Conservation (phyloP, 2,329 filamentous ascomycete species). For the Elsinoe fawcettii region DNA sequence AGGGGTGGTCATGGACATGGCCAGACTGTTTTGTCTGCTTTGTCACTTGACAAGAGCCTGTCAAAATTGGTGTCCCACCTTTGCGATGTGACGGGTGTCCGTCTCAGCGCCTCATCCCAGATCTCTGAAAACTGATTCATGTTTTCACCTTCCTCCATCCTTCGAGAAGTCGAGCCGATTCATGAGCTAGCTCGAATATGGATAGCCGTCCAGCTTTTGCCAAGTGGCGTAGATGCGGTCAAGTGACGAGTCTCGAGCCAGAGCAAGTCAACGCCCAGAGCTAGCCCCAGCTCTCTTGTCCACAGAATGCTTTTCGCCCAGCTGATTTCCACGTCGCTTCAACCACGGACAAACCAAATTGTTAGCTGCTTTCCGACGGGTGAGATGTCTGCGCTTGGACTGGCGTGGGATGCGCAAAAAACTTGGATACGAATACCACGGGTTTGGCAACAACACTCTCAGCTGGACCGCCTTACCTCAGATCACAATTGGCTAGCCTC, state of each 20-base stretch:
- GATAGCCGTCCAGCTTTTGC: background rate
- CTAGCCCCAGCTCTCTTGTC: background rate
- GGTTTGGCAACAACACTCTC: background rate
- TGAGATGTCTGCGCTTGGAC: background rate
- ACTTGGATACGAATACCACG: background rate
- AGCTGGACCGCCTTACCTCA: background rate
- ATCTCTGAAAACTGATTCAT: background rate
- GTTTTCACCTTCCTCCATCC: background rate
- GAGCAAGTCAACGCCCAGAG: background rate
- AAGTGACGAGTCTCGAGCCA: slow-evolving; percentile 3
- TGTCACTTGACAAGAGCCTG: background rate
- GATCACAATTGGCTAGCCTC: background rate
- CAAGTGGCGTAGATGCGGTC: background rate
- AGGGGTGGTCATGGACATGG: background rate
- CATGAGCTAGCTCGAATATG: background rate
- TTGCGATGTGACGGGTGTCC: background rate
- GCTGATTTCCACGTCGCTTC: too few species aligned
- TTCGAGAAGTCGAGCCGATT: slow-evolving; percentile 3
- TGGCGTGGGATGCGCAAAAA: background rate
- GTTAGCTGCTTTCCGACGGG: background rate
- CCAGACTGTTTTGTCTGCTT: background rate
- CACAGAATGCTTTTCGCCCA: background rate
- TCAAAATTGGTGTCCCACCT: background rate
- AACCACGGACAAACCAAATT: too few species aligned
- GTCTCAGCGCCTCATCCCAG: background rate